Conservation (phyloP, 2,329 filamentous ascomycete species). For the Diplodia sapinea region DNA sequence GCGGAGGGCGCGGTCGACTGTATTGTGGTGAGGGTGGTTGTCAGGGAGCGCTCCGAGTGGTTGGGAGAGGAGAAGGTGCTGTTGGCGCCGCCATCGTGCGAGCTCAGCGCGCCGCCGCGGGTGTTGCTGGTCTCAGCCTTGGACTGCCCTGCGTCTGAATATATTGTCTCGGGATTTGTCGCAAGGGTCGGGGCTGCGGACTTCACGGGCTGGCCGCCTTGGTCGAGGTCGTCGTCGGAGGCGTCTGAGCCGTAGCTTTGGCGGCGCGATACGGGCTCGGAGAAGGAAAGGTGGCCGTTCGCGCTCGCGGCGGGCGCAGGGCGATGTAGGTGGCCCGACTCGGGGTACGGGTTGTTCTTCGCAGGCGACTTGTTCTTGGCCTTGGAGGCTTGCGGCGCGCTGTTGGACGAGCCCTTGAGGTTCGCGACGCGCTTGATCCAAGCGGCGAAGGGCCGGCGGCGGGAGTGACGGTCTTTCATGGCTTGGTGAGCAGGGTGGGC, state of each 20-base stretch:
- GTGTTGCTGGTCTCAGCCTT: slow-evolving; percentile 81
- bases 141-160: slow-evolving; percentile 77
- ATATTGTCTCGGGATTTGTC: slow-evolving; percentile 78
- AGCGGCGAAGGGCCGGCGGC: slow-evolving; percentile 84
- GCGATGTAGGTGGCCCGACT: slow-evolving; percentile 70
- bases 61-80: slow-evolving; percentile 83
- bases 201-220: slow-evolving; percentile 62
- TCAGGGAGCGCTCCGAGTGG: slow-evolving; percentile 78
- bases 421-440: slow-evolving; percentile 95
- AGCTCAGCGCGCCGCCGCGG: slow-evolving; percentile 62
- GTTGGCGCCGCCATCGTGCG: slow-evolving; percentile 65
- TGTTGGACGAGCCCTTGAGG: slow-evolving; percentile 77
- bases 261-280: slow-evolving; percentile 53
- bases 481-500: slow-evolving; percentile 14
- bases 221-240: slow-evolving; percentile 47
- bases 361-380: slow-evolving; percentile 57
- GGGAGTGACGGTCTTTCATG: slow-evolving; percentile 69
- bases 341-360: slow-evolving; percentile 90
- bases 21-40: slow-evolving; percentile 84
- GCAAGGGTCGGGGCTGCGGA: slow-evolving; percentile 80
- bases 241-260: slow-evolving; percentile 66
- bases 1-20: slow-evolving; percentile 72
- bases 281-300: slow-evolving; percentile 56
- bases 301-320: slow-evolving; percentile 56
- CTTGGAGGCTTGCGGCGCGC: slow-evolving; percentile 51